Base-by-base conservation (phyloP, 768 basidiomycete genomes). In the Tylopilus intermedius region DNA sequence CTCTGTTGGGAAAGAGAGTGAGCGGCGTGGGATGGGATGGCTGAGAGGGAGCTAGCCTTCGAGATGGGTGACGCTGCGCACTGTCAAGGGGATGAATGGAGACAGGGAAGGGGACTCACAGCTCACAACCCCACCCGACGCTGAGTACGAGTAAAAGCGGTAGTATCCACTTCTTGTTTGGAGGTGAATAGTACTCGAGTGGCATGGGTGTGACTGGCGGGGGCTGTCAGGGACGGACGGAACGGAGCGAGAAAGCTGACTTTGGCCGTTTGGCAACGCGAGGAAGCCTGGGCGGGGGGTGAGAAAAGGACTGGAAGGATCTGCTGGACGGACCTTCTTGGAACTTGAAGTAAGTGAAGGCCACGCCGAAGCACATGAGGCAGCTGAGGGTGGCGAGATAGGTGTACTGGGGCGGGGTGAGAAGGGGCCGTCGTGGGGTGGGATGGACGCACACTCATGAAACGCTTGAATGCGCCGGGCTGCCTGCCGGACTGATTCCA, bases 381-480 rank as follows among this genome's bases (percentile, higher is more conserved):
- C 87, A 71, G 40, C 82, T 83, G 24, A 90, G 75, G 1, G 84
- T 80, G 10, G 73, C 78, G n/a, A 90, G 70, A 65, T 90, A 90
- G n/a, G 86, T 85, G 71, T 90, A 90, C 70, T 88, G 78, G 46
- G n/a, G 18, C 51, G 45, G 49, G 15, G 47, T 62, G 61, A 63
- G 56, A 48, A 47, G 57, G 22, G 33, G 8, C 13, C 30, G 49
- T 2, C 13, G 27, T 47, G 7, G 43, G 21, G 47, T 26, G 40
- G 30, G 4, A 29, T 9, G 9, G n/a, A 75, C 82, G 63, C 63
- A 90, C 87, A n/a, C 87, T 91, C 90, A 92, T 92, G 63, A 92
- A 77, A 47, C 90, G 78, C 71, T 87, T 90, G 79, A 92, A 92
- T 11, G 89, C 82, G 51, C 90, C 90, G 51, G 85, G 86, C 65